A percentile compares a stretch with the other conserved stretches of the same genome.
phyloP scores from a whole-genome alignment of 306 rosid species.

The Canavalia gladiata region DNA sequence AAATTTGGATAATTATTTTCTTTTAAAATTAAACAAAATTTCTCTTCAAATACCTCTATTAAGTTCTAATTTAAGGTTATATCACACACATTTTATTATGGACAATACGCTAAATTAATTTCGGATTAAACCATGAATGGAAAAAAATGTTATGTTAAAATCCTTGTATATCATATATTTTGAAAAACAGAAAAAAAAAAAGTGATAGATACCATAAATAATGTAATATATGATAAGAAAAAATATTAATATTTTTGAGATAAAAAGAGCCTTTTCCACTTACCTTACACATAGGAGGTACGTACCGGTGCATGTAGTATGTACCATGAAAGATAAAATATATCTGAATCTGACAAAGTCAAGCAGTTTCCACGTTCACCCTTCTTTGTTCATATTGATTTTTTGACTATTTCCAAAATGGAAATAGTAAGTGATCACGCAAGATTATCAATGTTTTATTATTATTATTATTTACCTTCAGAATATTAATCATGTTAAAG shows the following conservation, averaged over 20 bases:
- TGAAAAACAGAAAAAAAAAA: too few relatives aligned
- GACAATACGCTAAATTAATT: constrained; percentile 7
- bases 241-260: neutral
- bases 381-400: neutral
- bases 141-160: too few relatives aligned
- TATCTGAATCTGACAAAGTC: constrained; percentile 23
- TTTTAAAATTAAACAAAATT: too few relatives aligned
- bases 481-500: too few relatives aligned
- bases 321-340: constrained; percentile 35
- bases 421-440: neutral
- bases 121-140: constrained; percentile 11
- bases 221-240: too few relatives aligned
- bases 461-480: too few relatives aligned
- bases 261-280: neutral
- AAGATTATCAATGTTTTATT: neutral
- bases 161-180: too few relatives aligned
- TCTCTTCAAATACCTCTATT: too few relatives aligned
- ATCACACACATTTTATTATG: neutral
- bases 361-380: neutral
- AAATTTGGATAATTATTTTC: too few relatives aligned
- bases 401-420: neutral
- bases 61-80: neutral
- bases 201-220: too few relatives aligned
- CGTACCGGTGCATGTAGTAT: neutral
- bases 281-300: neutral